A percentile compares a stretch with the other conserved stretches of the same genome.
Evolutionary conservation across 768 basidiomycete genomes (phyloP).

Genomic region (Phylloporus rhodoxanthus): DNA sequence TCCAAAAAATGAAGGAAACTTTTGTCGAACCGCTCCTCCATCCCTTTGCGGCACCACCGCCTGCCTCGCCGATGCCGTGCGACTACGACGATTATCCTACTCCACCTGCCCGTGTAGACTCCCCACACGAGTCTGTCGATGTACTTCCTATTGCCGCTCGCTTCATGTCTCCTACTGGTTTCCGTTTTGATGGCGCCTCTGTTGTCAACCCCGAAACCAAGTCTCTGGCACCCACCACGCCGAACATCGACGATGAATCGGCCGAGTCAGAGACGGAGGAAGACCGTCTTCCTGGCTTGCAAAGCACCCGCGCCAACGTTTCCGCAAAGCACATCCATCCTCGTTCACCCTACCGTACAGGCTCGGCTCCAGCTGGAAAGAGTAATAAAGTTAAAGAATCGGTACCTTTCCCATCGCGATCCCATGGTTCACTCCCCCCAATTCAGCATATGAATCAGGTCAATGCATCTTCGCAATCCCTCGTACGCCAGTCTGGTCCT

Average conservation of each 20-base stretch:
- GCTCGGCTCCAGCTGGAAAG: constrained; percentile 37
- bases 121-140: constrained; percentile 66
- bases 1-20: constrained; percentile 87
- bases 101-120: constrained; percentile 43
- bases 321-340: constrained; percentile 60
- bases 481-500: constrained; percentile 64
- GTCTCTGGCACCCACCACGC: constrained; percentile 41
- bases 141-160: constrained; percentile 83
- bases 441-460: constrained; percentile 47
- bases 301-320: constrained; percentile 18
- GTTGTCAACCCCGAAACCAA: constrained; percentile 40
- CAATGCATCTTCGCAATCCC: constrained; percentile 64
- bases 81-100: constrained; percentile 61
- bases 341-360: constrained; percentile 68
- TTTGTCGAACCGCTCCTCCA: constrained; percentile 89
- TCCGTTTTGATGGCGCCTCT: constrained; percentile 43
- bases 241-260: constrained; percentile 69
- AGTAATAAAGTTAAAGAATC: constrained; percentile 38
- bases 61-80: constrained; percentile 47
- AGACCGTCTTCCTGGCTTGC: constrained; percentile 38
- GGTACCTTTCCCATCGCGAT: constrained; percentile 74
- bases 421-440: constrained; percentile 72
- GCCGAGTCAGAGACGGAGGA: constrained; percentile 67
- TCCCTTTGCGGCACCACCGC: constrained; percentile 49
- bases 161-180: constrained; percentile 68